Base-by-base conservation (phyloP, 345 rosid species). In the Tarenaya hassleriana region DNA sequence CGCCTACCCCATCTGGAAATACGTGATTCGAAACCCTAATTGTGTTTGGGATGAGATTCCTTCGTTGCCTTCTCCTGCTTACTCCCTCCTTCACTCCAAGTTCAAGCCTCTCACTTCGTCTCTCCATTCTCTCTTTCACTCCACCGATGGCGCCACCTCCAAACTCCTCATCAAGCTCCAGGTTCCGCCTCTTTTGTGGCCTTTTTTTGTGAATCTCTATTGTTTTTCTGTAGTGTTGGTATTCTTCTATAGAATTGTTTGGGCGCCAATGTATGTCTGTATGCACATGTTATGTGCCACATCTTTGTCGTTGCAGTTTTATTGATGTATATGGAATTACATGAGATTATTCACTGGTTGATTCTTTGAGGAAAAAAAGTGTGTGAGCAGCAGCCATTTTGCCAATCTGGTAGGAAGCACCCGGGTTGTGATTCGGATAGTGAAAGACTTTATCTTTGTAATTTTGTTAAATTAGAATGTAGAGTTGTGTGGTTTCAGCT, bases 101-200 rank as follows among this genome's bases (percentile, higher is more conserved):
- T 92, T 92, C 83, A 79, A 74, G 76, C 68, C 83, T 62, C 70
- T 85, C 42, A 78, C 94, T 44, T 92, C 96, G 17, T 63, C 77
- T 58, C 69, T 88, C n/a, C 77, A 92, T 71, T 77, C 91, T 0
- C 76, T 69, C 13, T 56, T 72, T 51, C 81, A 85, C 34, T 92
- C 97, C 41, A 73, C 67, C 4, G 97, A 92, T 58, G 78, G 77
- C 63, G 86, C 87, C 71, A 88, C 97, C 71, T 76, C 77, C 58
- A 92, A 88, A 16, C 94, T 92, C 47, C 79, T 88, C 56, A 47
- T 92, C 70, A 79, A 62, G 68, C 82, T 92, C 56, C 94, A 79
- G 95, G 97, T 86, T 35, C 32, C 31, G 8, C 13, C 16, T 58
- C 16, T 34, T 54, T 56, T 34, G 29, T 41, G 4, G 4, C 16